Evolutionary conservation across 768 basidiomycete genomes (phyloP), one percentile per base, ranked within the genome.

Genomic region (Rhizopogon salebrosus): DNA sequence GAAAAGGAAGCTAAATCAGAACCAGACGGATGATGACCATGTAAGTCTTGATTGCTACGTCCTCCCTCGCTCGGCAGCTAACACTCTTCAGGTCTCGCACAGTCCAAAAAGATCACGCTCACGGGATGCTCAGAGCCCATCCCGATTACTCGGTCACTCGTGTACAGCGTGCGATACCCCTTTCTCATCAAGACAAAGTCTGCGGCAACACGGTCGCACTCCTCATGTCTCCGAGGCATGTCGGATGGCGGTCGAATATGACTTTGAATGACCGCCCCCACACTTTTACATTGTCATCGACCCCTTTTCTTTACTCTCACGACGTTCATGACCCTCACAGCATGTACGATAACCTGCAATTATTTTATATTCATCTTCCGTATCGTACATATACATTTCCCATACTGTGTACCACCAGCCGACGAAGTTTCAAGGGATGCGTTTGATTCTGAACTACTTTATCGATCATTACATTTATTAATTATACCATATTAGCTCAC

Each of bases 131-230:
- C 71, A 62, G 58, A 64, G 70, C 51, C 66, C 70, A 43, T 66
- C 65, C 22, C 59, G 62, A 39, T 70, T 83, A 41, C 70, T 74
- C 35, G 75, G 76, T 46, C 80, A 83, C 62, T 77, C 85, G 2
- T 90, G 87, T 74, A 80, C 88, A 24, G 88, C 87, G 8, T 90
- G 87, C 63, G 87, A 90, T 61, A 72, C 80, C 22, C 78, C 73
- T 55, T 89, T 90, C 63, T 66, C 77, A 43, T 78, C 82, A 9
- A 75, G 66, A n/a, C 76, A 82, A 50, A 70, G 76, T 59, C 76
- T 90, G 11, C 77, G 76, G 49, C 78, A 78, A 56, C 87, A 90
- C 61, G 87, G 83, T 20, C 70, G 62, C 37, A 70, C 75, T n/a
- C 61, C 75, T 9, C 65, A 71, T 26, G 70, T 74, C n/a, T 79